Percentiles rank a stretch among this genome's conserved stretches.
These are phyloP conservation scores for Oryza glumipatula DNA, from an alignment of 176 grass and related monocot genomes.

Conservation along the genomic window DNA sequence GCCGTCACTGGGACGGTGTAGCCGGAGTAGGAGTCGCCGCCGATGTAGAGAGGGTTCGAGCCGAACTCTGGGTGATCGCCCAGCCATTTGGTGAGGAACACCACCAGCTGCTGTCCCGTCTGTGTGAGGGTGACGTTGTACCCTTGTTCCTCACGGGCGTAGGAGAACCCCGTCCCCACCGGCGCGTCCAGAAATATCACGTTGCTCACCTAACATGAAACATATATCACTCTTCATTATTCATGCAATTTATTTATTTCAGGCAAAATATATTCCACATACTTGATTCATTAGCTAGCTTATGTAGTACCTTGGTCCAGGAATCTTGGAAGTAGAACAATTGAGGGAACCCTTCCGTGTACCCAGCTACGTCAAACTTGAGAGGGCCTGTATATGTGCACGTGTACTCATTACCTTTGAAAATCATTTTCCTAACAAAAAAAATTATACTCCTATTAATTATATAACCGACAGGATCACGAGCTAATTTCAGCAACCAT, in stretches of 20 bases:
- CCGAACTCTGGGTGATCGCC: conserved; percentile 63
- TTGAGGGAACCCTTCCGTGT: conserved; percentile 50
- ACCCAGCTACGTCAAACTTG: no score
- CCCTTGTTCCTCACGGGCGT: conserved; percentile 47
- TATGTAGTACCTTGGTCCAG: conserved; percentile 54
- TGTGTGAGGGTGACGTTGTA: conserved; percentile 44
- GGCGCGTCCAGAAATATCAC: conserved; percentile 86
- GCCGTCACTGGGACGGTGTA: conserved; percentile 64
- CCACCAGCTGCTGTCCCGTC: conserved; percentile 44
- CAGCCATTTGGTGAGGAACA: conserved; percentile 65
- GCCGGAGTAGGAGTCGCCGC: conserved; percentile 87
- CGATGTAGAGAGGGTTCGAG: conserved; percentile 73
- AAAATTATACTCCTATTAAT: no score
- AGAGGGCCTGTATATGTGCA: no score
- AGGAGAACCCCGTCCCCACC: conserved; percentile 76
- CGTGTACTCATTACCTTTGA: no score
- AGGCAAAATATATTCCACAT: no score
- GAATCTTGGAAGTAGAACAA: conserved; percentile 59
- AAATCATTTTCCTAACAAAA: no score
- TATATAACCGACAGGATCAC: no score
- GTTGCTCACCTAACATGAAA: conserved; percentile 42
- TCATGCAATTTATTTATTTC: no score
- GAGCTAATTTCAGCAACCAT: no score
- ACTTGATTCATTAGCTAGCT: no score
- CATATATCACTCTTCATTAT: no score